Evolutionary conservation across 805 yeast genomes (phyloP).

Genomic region (Saturnispora besseyi): DNA sequence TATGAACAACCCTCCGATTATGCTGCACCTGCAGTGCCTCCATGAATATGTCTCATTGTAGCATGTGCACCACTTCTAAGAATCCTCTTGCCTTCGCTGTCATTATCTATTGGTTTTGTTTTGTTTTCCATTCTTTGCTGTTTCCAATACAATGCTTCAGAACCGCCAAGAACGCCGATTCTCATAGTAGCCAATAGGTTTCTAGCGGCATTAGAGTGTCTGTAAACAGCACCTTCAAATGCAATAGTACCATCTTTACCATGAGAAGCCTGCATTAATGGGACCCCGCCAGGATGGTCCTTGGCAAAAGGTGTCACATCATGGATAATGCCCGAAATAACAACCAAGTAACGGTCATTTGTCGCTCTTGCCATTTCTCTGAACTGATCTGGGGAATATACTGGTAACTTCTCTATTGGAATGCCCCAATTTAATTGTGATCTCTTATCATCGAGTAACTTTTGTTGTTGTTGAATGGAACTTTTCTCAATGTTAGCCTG

Average conservation of each 20-base stretch:
- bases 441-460: conserved; percentile 65
- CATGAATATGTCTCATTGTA: conserved; percentile 34
- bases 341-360: conserved; percentile 46
- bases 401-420: conserved; percentile 80
- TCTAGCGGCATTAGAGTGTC: conserved; percentile 88
- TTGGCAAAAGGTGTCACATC: conserved; percentile 86
- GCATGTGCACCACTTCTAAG: conserved; percentile 57
- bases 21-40: conserved; percentile 55
- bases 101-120: conserved; percentile 47
- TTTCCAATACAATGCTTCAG: conserved; percentile 78
- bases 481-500: conserved; percentile 60
- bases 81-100: conserved; percentile 45
- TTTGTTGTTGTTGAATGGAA: conserved; percentile 74
- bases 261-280: conserved; percentile 67
- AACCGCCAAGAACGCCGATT: conserved; percentile 77
- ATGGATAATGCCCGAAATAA: conserved; percentile 86
- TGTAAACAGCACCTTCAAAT: conserved; percentile 90
- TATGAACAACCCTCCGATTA: conserved; percentile 14
- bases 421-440: conserved; percentile 88
- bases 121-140: conserved; percentile 59
- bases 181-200: conserved; percentile 90
- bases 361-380: conserved; percentile 29
- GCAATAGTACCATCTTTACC: conserved; percentile 94
- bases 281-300: conserved; percentile 90
- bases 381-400: conserved; percentile 41